These are phyloP conservation scores for Citrus sp. DNA, from an alignment of 345 rosid species.

Conservation along the genomic window DNA sequence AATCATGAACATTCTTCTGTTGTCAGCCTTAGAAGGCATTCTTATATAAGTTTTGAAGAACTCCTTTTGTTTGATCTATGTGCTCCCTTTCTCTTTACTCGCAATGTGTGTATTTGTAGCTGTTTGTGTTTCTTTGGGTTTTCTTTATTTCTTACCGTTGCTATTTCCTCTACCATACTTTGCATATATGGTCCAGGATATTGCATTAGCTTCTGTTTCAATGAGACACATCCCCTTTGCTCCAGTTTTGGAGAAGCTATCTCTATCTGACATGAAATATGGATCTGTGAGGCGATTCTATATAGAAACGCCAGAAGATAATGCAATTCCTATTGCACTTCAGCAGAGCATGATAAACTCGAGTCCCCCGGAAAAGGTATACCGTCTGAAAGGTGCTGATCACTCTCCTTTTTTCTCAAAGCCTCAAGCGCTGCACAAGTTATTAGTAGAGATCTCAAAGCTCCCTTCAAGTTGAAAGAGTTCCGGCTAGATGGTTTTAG, in stretches of 20 bases:
- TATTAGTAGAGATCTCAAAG: slow-evolving; percentile 79
- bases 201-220: slow-evolving; percentile 93
- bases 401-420: slow-evolving; percentile 99
- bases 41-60: neutral
- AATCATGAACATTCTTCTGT: neutral
- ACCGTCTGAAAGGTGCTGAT: slow-evolving; percentile 81
- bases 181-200: slow-evolving; percentile 48
- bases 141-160: neutral
- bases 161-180: neutral
- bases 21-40: neutral
- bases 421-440: slow-evolving; percentile 92
- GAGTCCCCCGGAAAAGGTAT: slow-evolving; percentile 78
- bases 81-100: neutral
- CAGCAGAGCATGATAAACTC: slow-evolving; percentile 78
- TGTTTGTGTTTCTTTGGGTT: neutral
- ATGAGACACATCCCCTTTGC: slow-evolving; percentile 94
- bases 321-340: slow-evolving; percentile 64
- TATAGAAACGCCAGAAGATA: slow-evolving; percentile 70
- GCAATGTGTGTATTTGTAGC: neutral
- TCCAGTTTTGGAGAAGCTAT: slow-evolving; percentile 86
- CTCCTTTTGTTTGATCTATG: neutral
- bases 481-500: neutral
- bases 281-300: slow-evolving; percentile 87
- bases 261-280: slow-evolving; percentile 59
- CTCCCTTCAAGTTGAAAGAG: slow-evolving; percentile 29